A percentile compares a stretch with the other conserved stretches of the same genome.
These are phyloP conservation scores for Cercospora zeae-maydis DNA, from an alignment of 2,329 filamentous ascomycete genomes.

Conservation along the genomic window DNA sequence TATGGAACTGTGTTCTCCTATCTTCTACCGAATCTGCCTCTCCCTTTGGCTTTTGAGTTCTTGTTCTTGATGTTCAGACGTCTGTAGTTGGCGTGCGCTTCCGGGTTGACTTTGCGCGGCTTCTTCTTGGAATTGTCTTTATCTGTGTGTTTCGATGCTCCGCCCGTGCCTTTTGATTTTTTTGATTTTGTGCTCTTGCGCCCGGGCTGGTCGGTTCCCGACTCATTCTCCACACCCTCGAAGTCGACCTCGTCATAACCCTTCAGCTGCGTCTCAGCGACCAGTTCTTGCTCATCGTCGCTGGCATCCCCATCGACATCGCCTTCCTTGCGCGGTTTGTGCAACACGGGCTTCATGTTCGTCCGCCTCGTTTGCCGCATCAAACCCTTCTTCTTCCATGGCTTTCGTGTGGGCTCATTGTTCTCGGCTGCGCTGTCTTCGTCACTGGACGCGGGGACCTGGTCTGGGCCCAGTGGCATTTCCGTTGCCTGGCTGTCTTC, in stretches of 20 bases:
- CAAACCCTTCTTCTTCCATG: constrained; percentile 79
- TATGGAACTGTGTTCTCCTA: background rate
- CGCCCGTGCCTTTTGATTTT: constrained; percentile 9
- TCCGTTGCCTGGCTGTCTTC: constrained; percentile 43
- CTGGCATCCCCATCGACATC: constrained; percentile 11
- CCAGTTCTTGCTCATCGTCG: constrained; percentile 16
- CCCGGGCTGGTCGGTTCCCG: background rate
- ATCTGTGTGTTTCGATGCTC: constrained; percentile 2
- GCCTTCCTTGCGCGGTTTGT: constrained; percentile 31
- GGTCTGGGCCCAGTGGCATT: constrained; percentile 47
- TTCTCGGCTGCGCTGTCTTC: constrained; percentile 46
- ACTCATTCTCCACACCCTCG: constrained; percentile 1
- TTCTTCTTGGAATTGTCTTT: constrained; percentile 36
- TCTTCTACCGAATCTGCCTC: constrained; percentile 37
- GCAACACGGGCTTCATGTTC: constrained; percentile 49
- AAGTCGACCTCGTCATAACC: constrained; percentile 7
- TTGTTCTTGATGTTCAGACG: constrained; percentile 52
- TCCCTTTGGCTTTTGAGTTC: constrained; percentile 43
- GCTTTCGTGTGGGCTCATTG: constrained; percentile 47
- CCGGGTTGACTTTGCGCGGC: constrained; percentile 45
- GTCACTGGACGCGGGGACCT: constrained; percentile 50
- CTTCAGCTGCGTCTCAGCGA: constrained; percentile 24
- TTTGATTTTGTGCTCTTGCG: background rate
- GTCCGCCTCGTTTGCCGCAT: constrained; percentile 71
- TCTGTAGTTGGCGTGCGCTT: constrained; percentile 48